Conservation (phyloP, 139 green algal genomes). For the Tetradesmus obliquus region DNA sequence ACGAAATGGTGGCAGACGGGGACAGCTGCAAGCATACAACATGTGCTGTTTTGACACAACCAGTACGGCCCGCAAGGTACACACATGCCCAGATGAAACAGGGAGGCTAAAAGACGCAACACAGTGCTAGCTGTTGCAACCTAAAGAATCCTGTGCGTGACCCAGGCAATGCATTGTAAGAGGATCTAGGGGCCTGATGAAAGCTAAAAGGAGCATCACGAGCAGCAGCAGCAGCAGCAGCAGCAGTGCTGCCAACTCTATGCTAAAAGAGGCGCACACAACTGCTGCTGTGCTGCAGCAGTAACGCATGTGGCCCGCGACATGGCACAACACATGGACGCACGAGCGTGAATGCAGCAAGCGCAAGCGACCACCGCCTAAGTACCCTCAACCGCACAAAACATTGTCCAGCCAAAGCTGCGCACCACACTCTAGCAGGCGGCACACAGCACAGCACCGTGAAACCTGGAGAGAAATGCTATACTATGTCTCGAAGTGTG, state of each 20-base stretch:
- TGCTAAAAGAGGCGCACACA: too few relatives aligned
- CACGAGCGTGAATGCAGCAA: background rate
- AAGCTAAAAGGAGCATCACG: too few relatives aligned
- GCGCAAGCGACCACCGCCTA: background rate
- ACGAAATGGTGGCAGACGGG: background rate
- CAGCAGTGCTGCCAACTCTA: too few relatives aligned
- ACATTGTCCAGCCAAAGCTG: background rate
- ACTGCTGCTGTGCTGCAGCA: too few relatives aligned
- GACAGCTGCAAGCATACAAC: too few relatives aligned
- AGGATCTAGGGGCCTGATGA: background rate
- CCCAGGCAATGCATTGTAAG: background rate
- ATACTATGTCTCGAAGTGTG: background rate
- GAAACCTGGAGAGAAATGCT: too few relatives aligned
- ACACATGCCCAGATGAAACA: background rate
- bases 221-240: too few relatives aligned
- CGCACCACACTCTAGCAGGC: background rate
- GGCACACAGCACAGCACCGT: background rate
- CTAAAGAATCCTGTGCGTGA: background rate
- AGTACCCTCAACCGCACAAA: background rate
- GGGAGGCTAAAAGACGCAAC: background rate
- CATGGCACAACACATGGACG: background rate
- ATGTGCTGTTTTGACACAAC: too few relatives aligned
- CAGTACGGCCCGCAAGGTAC: too few relatives aligned
- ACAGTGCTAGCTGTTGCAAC: background rate
- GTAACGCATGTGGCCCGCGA: too few relatives aligned